These are phyloP conservation scores for Apophysomyces ossiformis DNA, from an alignment of 371 early-diverging fungal species.

Conservation along the genomic window DNA sequence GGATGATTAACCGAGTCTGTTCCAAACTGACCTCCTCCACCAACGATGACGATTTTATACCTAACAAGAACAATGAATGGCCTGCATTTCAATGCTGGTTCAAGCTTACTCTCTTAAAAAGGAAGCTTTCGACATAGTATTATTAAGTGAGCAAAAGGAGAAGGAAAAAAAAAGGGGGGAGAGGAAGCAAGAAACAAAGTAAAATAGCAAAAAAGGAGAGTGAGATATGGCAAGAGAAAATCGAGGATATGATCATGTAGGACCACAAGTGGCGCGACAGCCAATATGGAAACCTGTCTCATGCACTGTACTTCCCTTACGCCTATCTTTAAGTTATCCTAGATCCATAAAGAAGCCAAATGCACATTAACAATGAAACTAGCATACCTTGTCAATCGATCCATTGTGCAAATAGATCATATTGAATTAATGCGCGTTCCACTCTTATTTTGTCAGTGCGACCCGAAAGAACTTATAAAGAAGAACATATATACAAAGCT, in stretches of 20 bases:
- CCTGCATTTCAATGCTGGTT: not conserved
- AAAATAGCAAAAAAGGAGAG: constrained; percentile 1
- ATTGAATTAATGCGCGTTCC: no score
- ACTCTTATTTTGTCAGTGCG: no score
- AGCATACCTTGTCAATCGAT: no score
- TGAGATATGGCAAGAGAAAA: not conserved
- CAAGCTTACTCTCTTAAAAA: constrained; percentile 26
- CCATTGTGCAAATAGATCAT: no score
- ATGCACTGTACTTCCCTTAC: not conserved
- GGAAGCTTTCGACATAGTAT: constrained; percentile 24
- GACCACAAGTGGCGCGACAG: constrained; percentile 10
- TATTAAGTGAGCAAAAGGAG: not conserved
- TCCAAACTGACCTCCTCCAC: constrained; percentile 76
- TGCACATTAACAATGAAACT: no score
- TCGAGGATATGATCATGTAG: constrained; percentile 11
- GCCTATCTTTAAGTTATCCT: not conserved
- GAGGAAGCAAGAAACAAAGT: constrained; percentile 4
- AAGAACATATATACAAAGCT: no score
- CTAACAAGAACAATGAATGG: constrained; percentile 11
- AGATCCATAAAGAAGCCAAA: not conserved
- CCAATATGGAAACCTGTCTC: constrained; percentile 6
- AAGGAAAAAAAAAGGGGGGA: constrained; percentile 2
- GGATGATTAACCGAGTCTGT: constrained; percentile 21
- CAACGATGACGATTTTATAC: constrained; percentile 84
- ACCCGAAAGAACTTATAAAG: no score